Conservation (phyloP, 2,329 filamentous ascomycete species). For the Verticillium tricorpus region DNA sequence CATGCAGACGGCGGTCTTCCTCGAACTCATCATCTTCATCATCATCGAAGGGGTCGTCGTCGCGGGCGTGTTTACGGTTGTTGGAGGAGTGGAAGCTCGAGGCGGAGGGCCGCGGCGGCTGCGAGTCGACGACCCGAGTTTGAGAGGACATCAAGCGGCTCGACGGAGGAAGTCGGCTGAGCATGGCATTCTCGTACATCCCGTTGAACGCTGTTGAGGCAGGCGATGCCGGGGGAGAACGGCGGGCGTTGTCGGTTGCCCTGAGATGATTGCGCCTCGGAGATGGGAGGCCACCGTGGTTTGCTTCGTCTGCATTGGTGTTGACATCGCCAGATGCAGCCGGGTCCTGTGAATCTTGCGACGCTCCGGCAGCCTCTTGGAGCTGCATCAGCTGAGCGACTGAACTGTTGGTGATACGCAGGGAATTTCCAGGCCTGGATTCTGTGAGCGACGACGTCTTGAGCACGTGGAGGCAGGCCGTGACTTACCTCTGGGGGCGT, state of each 20-base stretch:
- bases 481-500: not conserved
- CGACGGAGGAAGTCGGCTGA: not conserved
- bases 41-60: constrained; percentile 11
- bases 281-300: not conserved
- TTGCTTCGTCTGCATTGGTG: no score
- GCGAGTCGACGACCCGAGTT: not conserved
- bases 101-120: not conserved
- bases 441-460: not conserved
- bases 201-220: not conserved
- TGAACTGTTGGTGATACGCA: not conserved
- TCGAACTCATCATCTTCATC: constrained; percentile 16
- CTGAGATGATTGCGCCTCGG: not conserved
- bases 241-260: not conserved
- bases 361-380: not conserved
- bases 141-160: not conserved
- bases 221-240: not conserved
- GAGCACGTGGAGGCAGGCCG: not conserved
- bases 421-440: not conserved
- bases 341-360: not conserved
- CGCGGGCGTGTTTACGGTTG: constrained; percentile 6
- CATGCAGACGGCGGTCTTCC: constrained; percentile 11
- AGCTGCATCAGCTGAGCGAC: not conserved
- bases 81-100: constrained; percentile 5
- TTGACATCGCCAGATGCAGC: not conserved
- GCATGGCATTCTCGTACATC: not conserved